These are phyloP conservation scores for Melastoma malabathricum DNA, from an alignment of 345 rosid genomes.

Conservation along the genomic window DNA sequence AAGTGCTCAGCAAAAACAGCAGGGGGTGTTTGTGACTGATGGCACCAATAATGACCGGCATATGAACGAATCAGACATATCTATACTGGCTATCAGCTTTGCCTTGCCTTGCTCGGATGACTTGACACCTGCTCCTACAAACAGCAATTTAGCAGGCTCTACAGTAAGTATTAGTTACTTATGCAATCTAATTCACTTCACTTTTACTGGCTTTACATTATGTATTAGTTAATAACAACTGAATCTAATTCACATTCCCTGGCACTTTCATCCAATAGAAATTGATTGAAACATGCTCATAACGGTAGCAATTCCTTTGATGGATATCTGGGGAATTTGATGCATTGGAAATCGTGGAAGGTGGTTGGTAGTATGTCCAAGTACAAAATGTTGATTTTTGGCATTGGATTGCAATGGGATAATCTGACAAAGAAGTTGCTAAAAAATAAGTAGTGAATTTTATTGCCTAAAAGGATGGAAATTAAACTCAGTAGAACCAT, in stretches of 20 bases:
- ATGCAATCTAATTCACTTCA: constrained; percentile 7
- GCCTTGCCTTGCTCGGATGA: constrained; percentile 38
- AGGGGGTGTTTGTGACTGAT: constrained; percentile 88
- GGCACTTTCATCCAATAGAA: neutral
- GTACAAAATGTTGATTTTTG: too few relatives aligned
- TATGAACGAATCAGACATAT: constrained; percentile 34
- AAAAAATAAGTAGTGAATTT: too few relatives aligned
- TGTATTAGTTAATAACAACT: constrained; percentile 12
- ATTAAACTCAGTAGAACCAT: too few relatives aligned
- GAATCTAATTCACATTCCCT: neutral
- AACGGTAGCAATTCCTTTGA: too few relatives aligned
- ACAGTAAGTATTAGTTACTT: constrained; percentile 32
- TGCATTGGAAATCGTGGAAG: too few relatives aligned
- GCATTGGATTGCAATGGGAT: too few relatives aligned
- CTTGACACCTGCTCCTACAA: constrained; percentile 33
- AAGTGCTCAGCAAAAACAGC: constrained; percentile 48
- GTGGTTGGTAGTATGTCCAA: too few relatives aligned
- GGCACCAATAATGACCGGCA: constrained; percentile 26
- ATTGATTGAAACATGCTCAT: too few relatives aligned
- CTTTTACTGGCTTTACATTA: constrained; percentile 76
- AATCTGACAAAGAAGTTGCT: too few relatives aligned
- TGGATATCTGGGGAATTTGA: too few relatives aligned
- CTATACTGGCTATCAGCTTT: constrained; percentile 78
- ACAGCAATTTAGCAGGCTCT: constrained; percentile 69
- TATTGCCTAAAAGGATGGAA: too few relatives aligned